These are phyloP conservation scores for Pezizomycotina sp. DNA, from an alignment of 2,329 filamentous ascomycete species.

Conservation along the genomic window DNA sequence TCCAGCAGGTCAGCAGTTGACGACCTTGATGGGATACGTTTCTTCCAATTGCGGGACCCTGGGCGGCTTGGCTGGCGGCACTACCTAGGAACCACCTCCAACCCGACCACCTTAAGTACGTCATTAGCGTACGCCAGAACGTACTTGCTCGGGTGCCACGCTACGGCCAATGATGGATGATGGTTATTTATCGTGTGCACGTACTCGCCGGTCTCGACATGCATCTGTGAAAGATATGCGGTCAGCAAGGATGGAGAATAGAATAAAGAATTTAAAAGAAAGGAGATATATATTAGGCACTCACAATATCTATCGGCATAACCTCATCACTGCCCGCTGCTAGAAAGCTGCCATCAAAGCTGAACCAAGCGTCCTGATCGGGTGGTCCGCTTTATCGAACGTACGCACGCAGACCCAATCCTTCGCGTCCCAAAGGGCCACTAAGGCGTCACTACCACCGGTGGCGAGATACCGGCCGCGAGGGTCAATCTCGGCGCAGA, in stretches of 20 bases:
- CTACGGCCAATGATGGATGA: slow-evolving; percentile 25
- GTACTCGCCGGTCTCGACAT: slow-evolving; percentile 26
- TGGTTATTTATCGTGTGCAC: slow-evolving; percentile 25
- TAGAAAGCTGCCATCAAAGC: slow-evolving; percentile 38
- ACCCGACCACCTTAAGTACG: slow-evolving; percentile 15
- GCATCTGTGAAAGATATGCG: slow-evolving; percentile 24
- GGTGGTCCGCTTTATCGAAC: slow-evolving; percentile 32
- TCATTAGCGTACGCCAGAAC: slow-evolving; percentile 27
- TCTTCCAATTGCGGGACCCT: no score
- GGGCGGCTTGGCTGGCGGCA: no score
- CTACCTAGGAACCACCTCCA: slow-evolving; percentile 12
- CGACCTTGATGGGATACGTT: no score
- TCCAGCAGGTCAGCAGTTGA: no score
- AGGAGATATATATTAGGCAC: slow-evolving; percentile 6
- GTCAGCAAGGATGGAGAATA: slow-evolving; percentile 2
- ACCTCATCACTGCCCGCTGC: slow-evolving; percentile 36
- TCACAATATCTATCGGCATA: slow-evolving; percentile 24
- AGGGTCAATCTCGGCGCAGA: slow-evolving; percentile 35
- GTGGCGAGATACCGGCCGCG: slow-evolving; percentile 37
- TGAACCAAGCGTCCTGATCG: slow-evolving; percentile 37
- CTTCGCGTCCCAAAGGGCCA: slow-evolving; percentile 38
- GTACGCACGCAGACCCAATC: slow-evolving; percentile 38
- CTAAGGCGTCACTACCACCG: slow-evolving; percentile 37
- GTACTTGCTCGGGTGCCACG: slow-evolving; percentile 27
- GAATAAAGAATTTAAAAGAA: background rate